phyloP scores from a whole-genome alignment of 2,329 filamentous ascomycete genomes.

The Fusarium sp. region DNA sequence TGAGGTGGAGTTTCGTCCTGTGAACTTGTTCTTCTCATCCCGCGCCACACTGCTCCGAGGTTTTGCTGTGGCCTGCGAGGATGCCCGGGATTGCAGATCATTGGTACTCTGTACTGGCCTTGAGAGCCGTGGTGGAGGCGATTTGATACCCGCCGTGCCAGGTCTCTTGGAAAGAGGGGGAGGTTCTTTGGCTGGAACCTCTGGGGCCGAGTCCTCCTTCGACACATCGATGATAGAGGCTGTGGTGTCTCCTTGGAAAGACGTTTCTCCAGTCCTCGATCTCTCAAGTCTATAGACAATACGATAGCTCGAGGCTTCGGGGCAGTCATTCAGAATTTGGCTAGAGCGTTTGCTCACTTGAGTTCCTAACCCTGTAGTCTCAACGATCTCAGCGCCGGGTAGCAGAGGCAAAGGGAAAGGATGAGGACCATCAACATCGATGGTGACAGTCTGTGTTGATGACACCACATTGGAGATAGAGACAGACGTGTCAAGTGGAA shows the following conservation, averaged over 20 bases:
- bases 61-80: conserved; percentile 14
- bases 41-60: conserved; percentile 2
- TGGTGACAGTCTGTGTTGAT: conserved; percentile 73
- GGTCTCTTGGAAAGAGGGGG: conserved; percentile 31
- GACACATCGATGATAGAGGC: conserved; percentile 48
- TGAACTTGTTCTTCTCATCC: conserved; percentile 28
- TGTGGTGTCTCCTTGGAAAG: conserved; percentile 51
- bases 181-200: conserved; percentile 22
- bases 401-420: conserved; percentile 66
- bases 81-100: conserved; percentile 12
- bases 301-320: conserved; percentile 59
- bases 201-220: conserved; percentile 38
- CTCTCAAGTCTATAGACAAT: conserved; percentile 72
- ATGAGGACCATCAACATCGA: conserved; percentile 69
- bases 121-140: conserved; percentile 32
- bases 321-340: conserved; percentile 40
- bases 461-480: conserved; percentile 71
- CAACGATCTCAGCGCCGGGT: conserved; percentile 70
- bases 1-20: conserved; percentile 19
- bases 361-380: conserved; percentile 58
- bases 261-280: conserved; percentile 62
- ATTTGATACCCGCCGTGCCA: conserved; percentile 9
- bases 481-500: conserved; percentile 69
- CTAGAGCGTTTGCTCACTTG: conserved; percentile 29
- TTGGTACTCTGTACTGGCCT: conserved; percentile 17